A percentile compares a stretch with the other conserved stretches of the same genome.
Conservation (phyloP, 805 yeast genomes). For the Suhomyces xylopsoci region DNA sequence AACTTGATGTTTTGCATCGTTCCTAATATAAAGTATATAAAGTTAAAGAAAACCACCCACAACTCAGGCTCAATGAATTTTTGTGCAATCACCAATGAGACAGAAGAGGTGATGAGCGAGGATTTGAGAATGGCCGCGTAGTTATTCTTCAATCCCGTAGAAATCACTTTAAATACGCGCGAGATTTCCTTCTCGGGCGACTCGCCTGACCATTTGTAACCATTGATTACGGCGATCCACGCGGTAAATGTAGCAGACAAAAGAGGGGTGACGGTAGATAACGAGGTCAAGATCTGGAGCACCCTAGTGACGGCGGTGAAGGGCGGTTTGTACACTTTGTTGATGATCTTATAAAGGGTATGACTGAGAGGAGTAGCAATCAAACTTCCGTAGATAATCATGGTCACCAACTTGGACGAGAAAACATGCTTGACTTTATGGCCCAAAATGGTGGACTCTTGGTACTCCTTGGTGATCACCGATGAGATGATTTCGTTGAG, state of each 20-base stretch:
- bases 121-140: conserved; percentile 47
- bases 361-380: conserved; percentile 61
- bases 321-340: conserved; percentile 43
- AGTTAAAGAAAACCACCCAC: conserved; percentile 63
- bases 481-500: conserved; percentile 60
- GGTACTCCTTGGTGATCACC: conserved; percentile 44
- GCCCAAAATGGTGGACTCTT: conserved; percentile 14
- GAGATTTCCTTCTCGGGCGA: conserved; percentile 8
- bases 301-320: conserved; percentile 38
- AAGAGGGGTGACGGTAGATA: conserved; percentile 55
- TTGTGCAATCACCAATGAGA: conserved; percentile 55
- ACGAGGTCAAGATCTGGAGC: conserved; percentile 49
- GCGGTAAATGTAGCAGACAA: conserved; percentile 47
- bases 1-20: conserved; percentile 59
- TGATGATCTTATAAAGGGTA: conserved; percentile 45
- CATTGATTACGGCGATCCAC: conserved; percentile 53
- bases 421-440: conserved; percentile 37
- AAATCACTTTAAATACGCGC: conserved; percentile 16
- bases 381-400: conserved; percentile 54
- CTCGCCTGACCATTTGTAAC: conserved; percentile 18
- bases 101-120: conserved; percentile 53
- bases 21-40: conserved; percentile 57
- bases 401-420: conserved; percentile 46
- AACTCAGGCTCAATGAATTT: conserved; percentile 52
- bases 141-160: conserved; percentile 37